Evolutionary conservation across 202 grass and related monocot species (phyloP).

Genomic region (Bolboschoenoplectus hybrid): DNA sequence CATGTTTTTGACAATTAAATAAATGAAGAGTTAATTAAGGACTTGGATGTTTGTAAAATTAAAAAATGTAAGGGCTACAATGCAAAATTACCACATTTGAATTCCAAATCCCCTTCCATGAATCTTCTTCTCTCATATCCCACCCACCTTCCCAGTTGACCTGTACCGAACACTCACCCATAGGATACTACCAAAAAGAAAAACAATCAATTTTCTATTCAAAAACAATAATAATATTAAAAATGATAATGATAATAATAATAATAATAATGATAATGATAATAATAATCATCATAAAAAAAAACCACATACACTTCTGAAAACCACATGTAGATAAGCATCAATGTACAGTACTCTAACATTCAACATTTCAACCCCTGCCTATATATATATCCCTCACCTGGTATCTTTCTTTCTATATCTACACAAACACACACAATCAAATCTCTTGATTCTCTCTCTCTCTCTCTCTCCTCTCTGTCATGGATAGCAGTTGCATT

Average conservation of each 20-base stretch:
- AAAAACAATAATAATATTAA: background rate
- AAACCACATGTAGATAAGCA: conserved; percentile 40
- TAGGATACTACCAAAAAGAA: conserved; percentile 18
- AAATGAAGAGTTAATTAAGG: background rate
- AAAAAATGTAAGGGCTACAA: background rate
- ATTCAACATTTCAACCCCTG: conserved; percentile 27
- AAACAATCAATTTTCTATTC: background rate
- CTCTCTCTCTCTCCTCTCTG: background rate
- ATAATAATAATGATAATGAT: background rate
- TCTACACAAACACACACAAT: conserved; percentile 35
- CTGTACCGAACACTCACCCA: conserved; percentile 34
- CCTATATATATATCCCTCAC: conserved; percentile 28
- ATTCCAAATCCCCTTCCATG: conserved; percentile 22
- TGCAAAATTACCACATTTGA: background rate
- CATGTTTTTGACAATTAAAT: background rate
- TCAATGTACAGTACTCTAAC: background rate
- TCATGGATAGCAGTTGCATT: conserved; percentile 39
- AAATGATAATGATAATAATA: background rate
- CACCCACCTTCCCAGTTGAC: conserved; percentile 39
- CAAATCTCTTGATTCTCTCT: conserved; percentile 31
- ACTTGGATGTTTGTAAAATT: background rate
- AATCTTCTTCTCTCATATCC: conserved; percentile 34
- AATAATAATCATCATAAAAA: background rate
- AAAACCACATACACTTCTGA: background rate
- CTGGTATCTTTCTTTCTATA: conserved; percentile 33